phyloP scores from a whole-genome alignment of 768 basidiomycete species.

The Pleurotus eryngii region DNA sequence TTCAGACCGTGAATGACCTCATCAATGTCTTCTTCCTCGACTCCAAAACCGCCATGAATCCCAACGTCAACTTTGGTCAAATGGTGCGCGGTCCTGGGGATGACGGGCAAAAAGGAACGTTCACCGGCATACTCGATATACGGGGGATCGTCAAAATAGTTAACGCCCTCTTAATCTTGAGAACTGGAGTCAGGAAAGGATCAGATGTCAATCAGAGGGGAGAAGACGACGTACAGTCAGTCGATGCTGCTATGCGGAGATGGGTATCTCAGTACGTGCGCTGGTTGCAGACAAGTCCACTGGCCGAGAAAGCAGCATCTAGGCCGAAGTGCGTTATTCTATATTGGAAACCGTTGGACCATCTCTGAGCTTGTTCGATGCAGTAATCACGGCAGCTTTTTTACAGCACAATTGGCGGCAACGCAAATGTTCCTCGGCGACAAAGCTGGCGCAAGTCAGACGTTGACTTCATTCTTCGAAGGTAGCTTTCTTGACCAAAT shows the following conservation, averaged over 20 bases:
- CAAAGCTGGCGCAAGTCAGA: slow-evolving; percentile 31
- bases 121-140: slow-evolving; percentile 53
- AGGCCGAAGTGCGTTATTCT: slow-evolving; percentile 45
- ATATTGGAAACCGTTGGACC: not conserved
- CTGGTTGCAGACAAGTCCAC: slow-evolving; percentile 42
- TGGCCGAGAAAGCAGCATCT: slow-evolving; percentile 37
- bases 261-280: slow-evolving; percentile 42
- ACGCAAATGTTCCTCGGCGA: slow-evolving; percentile 39
- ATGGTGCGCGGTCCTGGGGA: slow-evolving; percentile 48
- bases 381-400: slow-evolving; percentile 57
- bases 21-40: slow-evolving; percentile 47
- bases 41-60: slow-evolving; percentile 43
- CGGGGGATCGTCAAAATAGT: slow-evolving; percentile 47
- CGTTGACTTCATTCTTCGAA: slow-evolving; percentile 39
- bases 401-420: slow-evolving; percentile 40
- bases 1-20: slow-evolving; percentile 31
- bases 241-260: slow-evolving; percentile 33
- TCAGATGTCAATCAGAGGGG: slow-evolving; percentile 13
- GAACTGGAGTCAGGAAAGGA: slow-evolving; percentile 40
- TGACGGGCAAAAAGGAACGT: slow-evolving; percentile 39
- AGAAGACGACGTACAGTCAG: too few relatives aligned
- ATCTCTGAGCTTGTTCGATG: not conserved
- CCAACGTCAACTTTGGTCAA: slow-evolving; percentile 55
- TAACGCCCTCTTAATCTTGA: slow-evolving; percentile 42
- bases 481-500: slow-evolving; percentile 44